Conservation (phyloP, 495 filamentous ascomycete genomes). For the Sordaria brevicollis region DNA sequence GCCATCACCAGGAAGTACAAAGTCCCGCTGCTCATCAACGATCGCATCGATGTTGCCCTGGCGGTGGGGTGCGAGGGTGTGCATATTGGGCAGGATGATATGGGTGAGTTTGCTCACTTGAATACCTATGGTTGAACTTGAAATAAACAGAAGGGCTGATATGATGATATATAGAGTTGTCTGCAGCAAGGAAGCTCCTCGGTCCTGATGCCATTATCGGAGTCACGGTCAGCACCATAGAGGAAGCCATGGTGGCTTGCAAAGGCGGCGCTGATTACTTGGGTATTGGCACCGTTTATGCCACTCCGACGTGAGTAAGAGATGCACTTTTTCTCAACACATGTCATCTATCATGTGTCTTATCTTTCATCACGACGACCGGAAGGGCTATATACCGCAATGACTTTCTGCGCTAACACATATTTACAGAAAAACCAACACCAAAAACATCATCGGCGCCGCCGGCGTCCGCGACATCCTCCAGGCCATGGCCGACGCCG, state of each 20-base stretch:
- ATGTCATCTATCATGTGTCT: not conserved
- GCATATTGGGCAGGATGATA: conserved; percentile 91
- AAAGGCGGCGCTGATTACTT: conserved; percentile 74
- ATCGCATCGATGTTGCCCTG: conserved; percentile 85
- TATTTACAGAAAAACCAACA: conserved; percentile 52
- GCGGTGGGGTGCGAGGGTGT: conserved; percentile 82
- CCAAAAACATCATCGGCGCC: conserved; percentile 72
- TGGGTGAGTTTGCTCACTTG: conserved; percentile 43
- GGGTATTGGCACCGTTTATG: conserved; percentile 78
- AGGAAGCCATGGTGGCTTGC: conserved; percentile 58
- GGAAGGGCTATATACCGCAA: not conserved
- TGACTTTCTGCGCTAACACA: not conserved
- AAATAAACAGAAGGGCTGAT: not conserved
- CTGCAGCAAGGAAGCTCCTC: conserved; percentile 58
- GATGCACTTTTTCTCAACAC: no score
- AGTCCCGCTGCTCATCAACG: conserved; percentile 87
- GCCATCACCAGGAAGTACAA: conserved; percentile 51
- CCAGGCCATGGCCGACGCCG: conserved; percentile 35
- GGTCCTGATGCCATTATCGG: conserved; percentile 57
- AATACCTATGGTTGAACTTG: not conserved
- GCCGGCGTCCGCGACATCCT: conserved; percentile 67
- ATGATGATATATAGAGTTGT: conserved; percentile 40
- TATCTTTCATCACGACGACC: not conserved
- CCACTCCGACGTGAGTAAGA: conserved; percentile 60
- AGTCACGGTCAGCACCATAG: conserved; percentile 58